Percentiles rank a stretch among this genome's conserved stretches.
Evolutionary conservation across 495 filamentous ascomycete species (phyloP).

Genomic region (Aspergillus bertholletiae): DNA sequence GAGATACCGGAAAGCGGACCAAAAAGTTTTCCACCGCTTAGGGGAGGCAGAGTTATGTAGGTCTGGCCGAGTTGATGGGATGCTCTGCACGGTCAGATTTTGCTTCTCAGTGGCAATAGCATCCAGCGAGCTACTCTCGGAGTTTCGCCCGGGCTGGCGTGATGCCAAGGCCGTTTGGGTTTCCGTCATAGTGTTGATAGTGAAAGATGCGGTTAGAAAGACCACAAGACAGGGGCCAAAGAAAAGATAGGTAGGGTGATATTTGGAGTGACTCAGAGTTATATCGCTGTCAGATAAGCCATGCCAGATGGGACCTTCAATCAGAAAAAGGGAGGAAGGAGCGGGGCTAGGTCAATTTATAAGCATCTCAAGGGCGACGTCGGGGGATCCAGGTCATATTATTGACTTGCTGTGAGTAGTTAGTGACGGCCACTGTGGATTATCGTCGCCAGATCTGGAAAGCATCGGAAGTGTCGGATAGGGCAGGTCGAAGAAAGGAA

Average conservation of each 20-base stretch:
- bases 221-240: background rate
- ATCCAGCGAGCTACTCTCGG: slow-evolving; percentile 40
- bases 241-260: background rate
- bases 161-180: slow-evolving; percentile 18
- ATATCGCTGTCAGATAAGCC: background rate
- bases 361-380: slow-evolving; percentile 10
- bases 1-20: slow-evolving; percentile 54
- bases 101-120: slow-evolving; percentile 37
- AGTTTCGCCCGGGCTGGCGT: slow-evolving; percentile 31
- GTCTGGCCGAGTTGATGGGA: slow-evolving; percentile 18
- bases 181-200: slow-evolving; percentile 14
- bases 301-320: background rate
- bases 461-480: slow-evolving; percentile 22
- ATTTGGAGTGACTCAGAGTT: background rate
- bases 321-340: slow-evolving; percentile 3
- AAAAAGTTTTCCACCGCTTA: slow-evolving; percentile 52
- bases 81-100: slow-evolving; percentile 21
- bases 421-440: slow-evolving; percentile 20
- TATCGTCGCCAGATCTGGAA: slow-evolving; percentile 21
- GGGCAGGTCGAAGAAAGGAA: slow-evolving; percentile 3
- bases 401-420: slow-evolving; percentile 21
- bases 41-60: slow-evolving; percentile 48
- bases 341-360: slow-evolving; percentile 17
- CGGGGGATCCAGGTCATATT: slow-evolving; percentile 10
- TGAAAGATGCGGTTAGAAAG: background rate